phyloP scores from a whole-genome alignment of 352 stramenopile genomes.

The Globisporangium splendens region DNA sequence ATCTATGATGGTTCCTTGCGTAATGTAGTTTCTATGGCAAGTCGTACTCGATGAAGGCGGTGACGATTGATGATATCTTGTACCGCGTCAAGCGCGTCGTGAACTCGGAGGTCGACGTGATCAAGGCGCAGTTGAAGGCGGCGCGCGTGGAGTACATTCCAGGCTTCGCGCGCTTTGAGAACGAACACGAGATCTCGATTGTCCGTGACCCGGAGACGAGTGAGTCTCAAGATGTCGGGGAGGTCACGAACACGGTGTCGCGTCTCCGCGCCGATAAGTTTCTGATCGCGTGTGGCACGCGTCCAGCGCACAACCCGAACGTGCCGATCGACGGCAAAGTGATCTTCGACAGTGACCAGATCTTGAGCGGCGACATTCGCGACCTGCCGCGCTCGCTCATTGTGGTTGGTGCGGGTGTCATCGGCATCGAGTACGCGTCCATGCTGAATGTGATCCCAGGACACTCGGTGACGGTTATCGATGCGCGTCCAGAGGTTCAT shows the following conservation, averaged over 20 bases:
- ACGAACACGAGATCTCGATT: slow-evolving; percentile 75
- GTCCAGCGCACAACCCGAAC: slow-evolving; percentile 68
- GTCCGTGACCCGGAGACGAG: slow-evolving; percentile 23
- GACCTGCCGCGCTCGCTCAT: slow-evolving; percentile 74
- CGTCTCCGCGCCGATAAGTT: slow-evolving; percentile 71
- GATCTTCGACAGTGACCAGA: slow-evolving; percentile 83
- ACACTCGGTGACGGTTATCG: slow-evolving; percentile 86
- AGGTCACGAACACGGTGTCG: slow-evolving; percentile 30
- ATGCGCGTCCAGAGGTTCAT: slow-evolving; percentile 59
- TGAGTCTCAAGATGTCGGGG: slow-evolving; percentile 13
- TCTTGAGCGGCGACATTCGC: slow-evolving; percentile 62
- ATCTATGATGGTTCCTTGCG: not conserved
- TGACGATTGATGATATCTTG: slow-evolving; percentile 84
- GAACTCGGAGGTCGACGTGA: slow-evolving; percentile 76
- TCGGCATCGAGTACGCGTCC: slow-evolving; percentile 90
- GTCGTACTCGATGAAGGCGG: slow-evolving; percentile 78
- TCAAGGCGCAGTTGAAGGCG: slow-evolving; percentile 75
- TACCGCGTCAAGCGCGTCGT: slow-evolving; percentile 79
- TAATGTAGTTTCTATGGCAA: slow-evolving; percentile 68
- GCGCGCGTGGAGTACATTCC: slow-evolving; percentile 70
- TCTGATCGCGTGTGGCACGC: slow-evolving; percentile 82
- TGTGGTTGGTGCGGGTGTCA: slow-evolving; percentile 81
- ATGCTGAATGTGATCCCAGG: slow-evolving; percentile 89
- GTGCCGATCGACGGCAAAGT: slow-evolving; percentile 84
- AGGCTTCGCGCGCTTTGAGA: slow-evolving; percentile 71